Conservation (phyloP, 139 green algal genomes). For the Chlorella vulgaris region DNA sequence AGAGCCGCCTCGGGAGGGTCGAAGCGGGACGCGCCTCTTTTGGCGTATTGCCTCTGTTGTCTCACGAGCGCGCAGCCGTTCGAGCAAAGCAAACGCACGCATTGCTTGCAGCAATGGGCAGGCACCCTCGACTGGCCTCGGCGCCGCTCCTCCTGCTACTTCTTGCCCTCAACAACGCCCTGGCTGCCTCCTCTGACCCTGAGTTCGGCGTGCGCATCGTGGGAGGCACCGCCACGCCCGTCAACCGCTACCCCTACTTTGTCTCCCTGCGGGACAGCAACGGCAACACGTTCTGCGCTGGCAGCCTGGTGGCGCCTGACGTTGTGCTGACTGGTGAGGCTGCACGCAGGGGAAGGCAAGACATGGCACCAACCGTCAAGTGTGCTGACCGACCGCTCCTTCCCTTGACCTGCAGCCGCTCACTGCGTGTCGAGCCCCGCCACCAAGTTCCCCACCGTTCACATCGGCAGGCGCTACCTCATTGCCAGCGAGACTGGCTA, state of each 20-base stretch:
- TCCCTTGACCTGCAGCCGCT: not conserved
- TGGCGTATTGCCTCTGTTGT: too few species aligned
- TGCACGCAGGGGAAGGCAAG: too few species aligned
- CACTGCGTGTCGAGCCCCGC: not conserved
- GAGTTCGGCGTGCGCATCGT: not conserved
- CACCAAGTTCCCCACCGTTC: not conserved
- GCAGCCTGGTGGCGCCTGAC: not conserved
- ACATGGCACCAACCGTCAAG: too few species aligned
- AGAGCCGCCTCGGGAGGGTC: too few species aligned
- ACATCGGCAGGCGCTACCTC: conserved; percentile 16
- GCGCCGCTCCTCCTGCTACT: not conserved
- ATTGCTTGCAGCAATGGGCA: too few species aligned
- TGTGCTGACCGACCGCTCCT: not conserved
- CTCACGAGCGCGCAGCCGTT: too few species aligned
- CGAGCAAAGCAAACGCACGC: too few species aligned
- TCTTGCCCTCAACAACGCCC: too few species aligned
- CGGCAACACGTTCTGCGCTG: conserved; percentile 14
- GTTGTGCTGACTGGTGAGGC: conserved; percentile 6
- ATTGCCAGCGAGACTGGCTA: not conserved
- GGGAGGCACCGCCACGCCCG: not conserved
- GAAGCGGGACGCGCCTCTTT: too few species aligned
- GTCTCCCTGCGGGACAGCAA: not conserved
- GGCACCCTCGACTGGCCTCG: not conserved
- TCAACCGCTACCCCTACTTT: conserved; percentile 10
- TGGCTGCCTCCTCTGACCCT: not conserved